Evolutionary conservation across 768 basidiomycete genomes (phyloP).

Genomic region (Chalciporus sphaerocephalus): DNA sequence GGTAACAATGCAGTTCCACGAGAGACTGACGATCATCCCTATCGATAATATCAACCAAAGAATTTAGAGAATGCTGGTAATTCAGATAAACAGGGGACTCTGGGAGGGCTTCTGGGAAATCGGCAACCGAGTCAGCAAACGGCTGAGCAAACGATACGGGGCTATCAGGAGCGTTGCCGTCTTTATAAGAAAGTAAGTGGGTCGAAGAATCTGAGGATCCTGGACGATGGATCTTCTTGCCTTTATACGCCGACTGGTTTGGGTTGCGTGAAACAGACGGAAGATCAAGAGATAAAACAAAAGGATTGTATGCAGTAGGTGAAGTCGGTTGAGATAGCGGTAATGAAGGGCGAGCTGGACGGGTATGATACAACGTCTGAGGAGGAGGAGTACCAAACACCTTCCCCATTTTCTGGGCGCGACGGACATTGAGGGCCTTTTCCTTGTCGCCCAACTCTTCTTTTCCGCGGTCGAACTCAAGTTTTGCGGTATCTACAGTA

Average conservation of each 20-base stretch:
- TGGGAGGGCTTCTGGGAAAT: slow-evolving; percentile 20
- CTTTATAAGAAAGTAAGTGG: slow-evolving; percentile 40
- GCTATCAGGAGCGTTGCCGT: slow-evolving; percentile 13
- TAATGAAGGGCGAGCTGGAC: slow-evolving; percentile 38
- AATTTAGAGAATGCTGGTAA: slow-evolving; percentile 76
- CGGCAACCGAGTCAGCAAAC: slow-evolving; percentile 16
- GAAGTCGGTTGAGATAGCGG: slow-evolving; percentile 29
- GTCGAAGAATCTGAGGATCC: slow-evolving; percentile 62
- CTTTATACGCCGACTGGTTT: slow-evolving; percentile 48
- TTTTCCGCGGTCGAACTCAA: slow-evolving; percentile 58
- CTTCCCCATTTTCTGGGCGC: slow-evolving; percentile 87
- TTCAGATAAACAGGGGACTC: slow-evolving; percentile 62
- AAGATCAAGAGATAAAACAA: slow-evolving; percentile 18
- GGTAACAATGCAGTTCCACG: slow-evolving; percentile 67
- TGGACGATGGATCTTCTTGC: slow-evolving; percentile 46
- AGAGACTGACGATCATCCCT: slow-evolving; percentile 77
- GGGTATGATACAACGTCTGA: slow-evolving; percentile 71
- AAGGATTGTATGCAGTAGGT: slow-evolving; percentile 16
- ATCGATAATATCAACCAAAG: slow-evolving; percentile 76
- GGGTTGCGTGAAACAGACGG: slow-evolving; percentile 35
- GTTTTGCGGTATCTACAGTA: slow-evolving; percentile 47
- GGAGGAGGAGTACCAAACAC: slow-evolving; percentile 83
- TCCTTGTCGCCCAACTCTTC: slow-evolving; percentile 69
- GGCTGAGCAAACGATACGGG: slow-evolving; percentile 20
- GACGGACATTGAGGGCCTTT: slow-evolving; percentile 73